Evolutionary conservation across 169 alveolate species (phyloP).

Genomic region (Plasmodium adleri): DNA sequence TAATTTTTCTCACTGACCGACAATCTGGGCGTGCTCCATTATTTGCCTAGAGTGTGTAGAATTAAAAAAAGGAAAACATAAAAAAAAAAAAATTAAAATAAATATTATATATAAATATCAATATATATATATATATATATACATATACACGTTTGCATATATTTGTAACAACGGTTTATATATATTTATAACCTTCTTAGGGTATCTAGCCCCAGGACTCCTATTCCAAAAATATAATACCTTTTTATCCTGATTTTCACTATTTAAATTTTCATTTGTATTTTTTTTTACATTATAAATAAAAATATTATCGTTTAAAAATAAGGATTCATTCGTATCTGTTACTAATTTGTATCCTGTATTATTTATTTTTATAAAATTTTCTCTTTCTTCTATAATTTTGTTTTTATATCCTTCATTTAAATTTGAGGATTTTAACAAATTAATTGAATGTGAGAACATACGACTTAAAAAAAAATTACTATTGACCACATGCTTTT

Average conservation of each 20-base stretch:
- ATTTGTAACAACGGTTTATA: constrained; percentile 1
- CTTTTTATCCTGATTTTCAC: not conserved
- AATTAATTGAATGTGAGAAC: too few relatives aligned
- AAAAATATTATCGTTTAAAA: constrained; percentile 29
- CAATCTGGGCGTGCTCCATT: constrained; percentile 79
- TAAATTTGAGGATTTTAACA: too few relatives aligned
- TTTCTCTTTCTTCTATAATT: too few relatives aligned
- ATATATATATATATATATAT: not conserved
- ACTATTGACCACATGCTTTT: too few relatives aligned
- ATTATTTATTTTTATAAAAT: too few relatives aligned
- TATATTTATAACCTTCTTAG: constrained; percentile 44
- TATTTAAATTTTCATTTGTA: constrained; percentile 2
- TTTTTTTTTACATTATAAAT: constrained; percentile 19
- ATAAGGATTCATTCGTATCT: not conserved
- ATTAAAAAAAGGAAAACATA: not conserved
- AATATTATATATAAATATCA: too few relatives aligned
- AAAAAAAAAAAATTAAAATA: not conserved
- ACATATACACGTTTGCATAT: not conserved
- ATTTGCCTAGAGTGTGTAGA: constrained; percentile 37
- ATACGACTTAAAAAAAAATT: too few relatives aligned
- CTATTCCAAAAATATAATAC: constrained; percentile 70
- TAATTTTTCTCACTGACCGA: constrained; percentile 74
- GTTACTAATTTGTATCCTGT: too few relatives aligned
- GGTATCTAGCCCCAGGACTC: constrained; percentile 77
- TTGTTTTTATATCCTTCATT: too few relatives aligned